phyloP scores from a whole-genome alignment of 148 eudicot genomes.

The Vaccinium vitisidaea region DNA sequence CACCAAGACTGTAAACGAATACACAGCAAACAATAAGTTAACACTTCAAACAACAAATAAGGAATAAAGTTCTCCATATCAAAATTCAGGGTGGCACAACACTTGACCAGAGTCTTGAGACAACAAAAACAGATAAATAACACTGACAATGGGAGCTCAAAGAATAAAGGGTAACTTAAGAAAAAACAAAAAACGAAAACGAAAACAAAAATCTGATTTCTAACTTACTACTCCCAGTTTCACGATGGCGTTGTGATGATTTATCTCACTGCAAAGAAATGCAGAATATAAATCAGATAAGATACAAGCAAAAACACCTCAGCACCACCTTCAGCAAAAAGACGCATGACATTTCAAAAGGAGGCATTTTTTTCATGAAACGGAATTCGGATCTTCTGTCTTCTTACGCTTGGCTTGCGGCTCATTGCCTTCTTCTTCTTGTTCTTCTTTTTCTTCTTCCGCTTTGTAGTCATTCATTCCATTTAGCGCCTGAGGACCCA shows the following conservation, averaged over 20 bases:
- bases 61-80: too few relatives aligned
- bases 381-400: conserved; percentile 49
- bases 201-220: conserved; percentile 10
- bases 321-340: conserved; percentile 7
- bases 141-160: not conserved
- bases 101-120: not conserved
- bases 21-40: too few relatives aligned
- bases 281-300: conserved; percentile 20
- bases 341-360: not conserved
- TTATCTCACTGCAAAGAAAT: conserved; percentile 37
- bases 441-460: not conserved
- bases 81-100: not conserved
- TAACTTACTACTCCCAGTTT: conserved; percentile 14
- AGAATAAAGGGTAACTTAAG: not conserved
- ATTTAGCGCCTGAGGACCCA: conserved; percentile 71
- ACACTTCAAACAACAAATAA: too few relatives aligned
- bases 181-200: not conserved
- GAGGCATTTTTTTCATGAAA: conserved; percentile 30
- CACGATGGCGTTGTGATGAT: not conserved
- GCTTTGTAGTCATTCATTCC: conserved; percentile 41
- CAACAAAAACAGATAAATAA: not conserved
- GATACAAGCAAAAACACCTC: conserved; percentile 8
- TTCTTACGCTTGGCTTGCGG: conserved; percentile 77
- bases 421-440: conserved; percentile 47
- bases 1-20: too few relatives aligned